phyloP scores from a whole-genome alignment of 2,329 filamentous ascomycete species.

The Periconia macrospinosa region DNA sequence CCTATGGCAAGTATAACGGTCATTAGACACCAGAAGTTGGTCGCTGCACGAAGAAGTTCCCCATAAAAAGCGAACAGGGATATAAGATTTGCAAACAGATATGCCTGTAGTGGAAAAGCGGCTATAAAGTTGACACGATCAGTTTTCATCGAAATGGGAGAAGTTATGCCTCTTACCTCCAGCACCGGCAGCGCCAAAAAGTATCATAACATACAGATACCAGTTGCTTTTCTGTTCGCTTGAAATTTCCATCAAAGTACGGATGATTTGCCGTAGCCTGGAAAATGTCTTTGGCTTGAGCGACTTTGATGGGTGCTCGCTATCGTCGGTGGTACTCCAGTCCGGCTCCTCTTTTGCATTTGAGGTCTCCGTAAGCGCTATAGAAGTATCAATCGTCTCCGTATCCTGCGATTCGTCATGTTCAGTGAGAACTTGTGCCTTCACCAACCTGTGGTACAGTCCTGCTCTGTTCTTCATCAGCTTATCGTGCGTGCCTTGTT shows the following conservation, averaged over 20 bases:
- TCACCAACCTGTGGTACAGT: constrained; percentile 66
- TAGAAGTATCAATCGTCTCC: constrained; percentile 5
- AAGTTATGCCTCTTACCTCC: constrained; percentile 14
- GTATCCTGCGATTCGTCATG: not conserved
- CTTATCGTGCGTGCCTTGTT: constrained; percentile 72
- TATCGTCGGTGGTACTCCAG: too few species aligned
- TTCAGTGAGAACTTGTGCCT: constrained; percentile 28
- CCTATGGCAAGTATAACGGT: constrained; percentile 21
- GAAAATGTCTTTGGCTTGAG: too few species aligned
- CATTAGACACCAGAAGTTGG: constrained; percentile 49
- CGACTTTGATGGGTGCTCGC: not conserved
- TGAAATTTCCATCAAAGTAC: not conserved
- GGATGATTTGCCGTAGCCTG: too few species aligned
- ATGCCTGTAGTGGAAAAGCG: constrained; percentile 23
- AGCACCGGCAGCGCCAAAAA: constrained; percentile 21
- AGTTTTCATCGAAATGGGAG: not conserved
- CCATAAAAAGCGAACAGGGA: constrained; percentile 22
- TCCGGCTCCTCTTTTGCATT: too few species aligned
- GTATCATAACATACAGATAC: constrained; percentile 14
- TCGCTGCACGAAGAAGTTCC: constrained; percentile 14
- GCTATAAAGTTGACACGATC: constrained; percentile 8
- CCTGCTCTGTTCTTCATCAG: constrained; percentile 61
- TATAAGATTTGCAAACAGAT: constrained; percentile 25
- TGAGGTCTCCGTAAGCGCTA: too few species aligned
- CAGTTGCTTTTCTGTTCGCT: constrained; percentile 22